Base-by-base conservation (phyloP, 768 basidiomycete genomes). In the Coprinopsis marcescibilis region DNA sequence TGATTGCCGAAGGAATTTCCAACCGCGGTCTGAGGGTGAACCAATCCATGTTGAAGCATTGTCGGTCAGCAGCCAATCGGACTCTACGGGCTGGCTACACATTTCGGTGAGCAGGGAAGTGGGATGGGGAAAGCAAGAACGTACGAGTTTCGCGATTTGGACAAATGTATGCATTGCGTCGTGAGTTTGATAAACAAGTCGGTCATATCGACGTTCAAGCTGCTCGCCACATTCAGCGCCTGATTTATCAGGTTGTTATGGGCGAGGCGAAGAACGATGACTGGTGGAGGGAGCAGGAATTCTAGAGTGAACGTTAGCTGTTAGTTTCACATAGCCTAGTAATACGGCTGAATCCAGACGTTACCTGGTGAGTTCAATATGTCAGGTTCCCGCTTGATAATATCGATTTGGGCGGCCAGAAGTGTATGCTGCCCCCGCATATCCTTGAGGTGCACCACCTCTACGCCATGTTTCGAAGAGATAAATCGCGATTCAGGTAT, bases 1-100 rank as follows among this genome's bases (percentile, higher is more conserved):
- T 15, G 83, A 77, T 53, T 81, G 74, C 52, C 90, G 85, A 36
- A 99, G 75, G 62, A 92, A 92, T 58, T 86, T 77, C 89, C 93
- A 93, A 3, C 83, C 91, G 51, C 87, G 78, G 53, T 89, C 84
- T 27, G 81, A 76, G 14, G 82, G 70, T 4, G 85, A 77, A 3
- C 94, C 94, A 15, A 85, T 76, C 85, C 95, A 95, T 0, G 86
- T 84, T 2, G 81, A 75, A 8, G 89, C 75, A 49, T 83, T 80
- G 57, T 91, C 88, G 15, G 83, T 83, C 29, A 89, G 69, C 26
- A 97, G 71, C 93, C 94, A 97, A 52, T 85, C 81, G 1, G 81
- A 80, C 3, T 75, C 77, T 45, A 86, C 80, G 55, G 83, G 80
- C 64, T 77, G 74, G 39, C 89, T 92, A 21, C 4, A 13, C 20